Percentiles rank a stretch among this genome's conserved stretches.
phyloP scores from a whole-genome alignment of 2,329 filamentous ascomycete genomes.

The Fusarium goolgardi region DNA sequence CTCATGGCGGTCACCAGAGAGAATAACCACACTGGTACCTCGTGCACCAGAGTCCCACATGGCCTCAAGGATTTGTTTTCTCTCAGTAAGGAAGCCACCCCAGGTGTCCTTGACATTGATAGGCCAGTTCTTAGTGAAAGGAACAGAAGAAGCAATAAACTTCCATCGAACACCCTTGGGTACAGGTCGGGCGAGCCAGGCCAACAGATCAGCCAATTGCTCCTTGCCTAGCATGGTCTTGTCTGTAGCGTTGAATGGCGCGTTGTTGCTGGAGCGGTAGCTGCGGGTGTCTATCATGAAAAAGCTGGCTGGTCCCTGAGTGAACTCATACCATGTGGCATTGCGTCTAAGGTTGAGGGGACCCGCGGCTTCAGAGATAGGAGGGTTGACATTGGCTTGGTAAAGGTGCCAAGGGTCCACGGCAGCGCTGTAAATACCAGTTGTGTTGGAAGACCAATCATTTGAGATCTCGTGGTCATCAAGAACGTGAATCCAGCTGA shows the following conservation, averaged over 20 bases:
- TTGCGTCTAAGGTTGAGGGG: constrained; percentile 56
- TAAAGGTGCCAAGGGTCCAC: constrained; percentile 89
- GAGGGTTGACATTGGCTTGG: constrained; percentile 86
- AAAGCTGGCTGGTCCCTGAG: constrained; percentile 89
- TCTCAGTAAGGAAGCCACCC: constrained; percentile 89
- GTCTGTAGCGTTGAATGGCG: constrained; percentile 68
- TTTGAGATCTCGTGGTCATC: constrained; percentile 98
- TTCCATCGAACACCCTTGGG: constrained; percentile 90
- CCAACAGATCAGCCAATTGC: constrained; percentile 83
- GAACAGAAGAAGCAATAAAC: constrained; percentile 88
- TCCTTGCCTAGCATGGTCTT: constrained; percentile 89
- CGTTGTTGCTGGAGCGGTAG: constrained; percentile 77
- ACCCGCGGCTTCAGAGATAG: constrained; percentile 66
- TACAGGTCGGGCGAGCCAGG: constrained; percentile 78
- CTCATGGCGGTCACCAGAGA: constrained; percentile 96
- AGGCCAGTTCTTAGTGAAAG: constrained; percentile 98
- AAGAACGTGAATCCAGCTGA: constrained; percentile 98
- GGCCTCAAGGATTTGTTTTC: constrained; percentile 81
- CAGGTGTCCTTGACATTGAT: constrained; percentile 91
- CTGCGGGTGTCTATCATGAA: constrained; percentile 94
- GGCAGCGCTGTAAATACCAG: constrained; percentile 81
- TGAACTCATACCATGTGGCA: constrained; percentile 89
- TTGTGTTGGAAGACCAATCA: constrained; percentile 87
- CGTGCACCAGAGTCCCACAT: constrained; percentile 89
- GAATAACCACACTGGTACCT: constrained; percentile 81